Base-by-base conservation (phyloP, 2,329 filamentous ascomycete genomes). In the Rasamsonia emersonii region DNA sequence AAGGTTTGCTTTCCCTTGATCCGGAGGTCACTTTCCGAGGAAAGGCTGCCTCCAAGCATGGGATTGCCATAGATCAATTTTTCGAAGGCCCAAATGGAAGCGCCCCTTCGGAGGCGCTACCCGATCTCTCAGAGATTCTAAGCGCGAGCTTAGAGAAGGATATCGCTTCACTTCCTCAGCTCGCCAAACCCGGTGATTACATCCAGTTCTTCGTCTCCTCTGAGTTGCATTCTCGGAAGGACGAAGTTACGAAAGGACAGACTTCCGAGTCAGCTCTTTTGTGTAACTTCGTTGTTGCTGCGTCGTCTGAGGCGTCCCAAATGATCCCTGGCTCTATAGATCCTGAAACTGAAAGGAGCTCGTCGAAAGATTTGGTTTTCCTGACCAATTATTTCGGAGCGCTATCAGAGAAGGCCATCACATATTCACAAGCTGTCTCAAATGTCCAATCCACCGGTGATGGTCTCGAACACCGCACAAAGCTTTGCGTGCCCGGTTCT, bases 1-100 rank as follows among this genome's bases (percentile, higher is more conserved):
- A 61, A 32, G 60, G 60, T 3, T 50, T 64, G 7, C 47, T 64
- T 13, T 63, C 60, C 1, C 37, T 64, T 4, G 60, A 64, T 36
- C 59, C 59, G 7, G 60, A 63, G 35, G 47, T 49, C 23, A 47
- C 45, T 26, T 59, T 60, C 26, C 21, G 38, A 2, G 45, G 41
- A 19, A 36, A 42, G 30, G 14, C 29, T 18, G 36, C 36, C 8
- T 5, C 27, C 7, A 23, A 23, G 8, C 8, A 8, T 23, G 20
- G 11, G 20, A 11, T 42, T 10, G 16, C 35, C 13, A 30, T 60
- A 7, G 38, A 47, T 29, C 32, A 44, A 24, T n/a, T 58, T 14
- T 51, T 58, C 28, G 30, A 43, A 16, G 32, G 35, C 16, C 21
- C 29, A 18, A 19, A 35, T 6, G 11, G 24, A 14, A 16, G 33